These are phyloP conservation scores for Sporothrix curviconia DNA, from an alignment of 2,329 filamentous ascomycete species.

Conservation along the genomic window DNA sequence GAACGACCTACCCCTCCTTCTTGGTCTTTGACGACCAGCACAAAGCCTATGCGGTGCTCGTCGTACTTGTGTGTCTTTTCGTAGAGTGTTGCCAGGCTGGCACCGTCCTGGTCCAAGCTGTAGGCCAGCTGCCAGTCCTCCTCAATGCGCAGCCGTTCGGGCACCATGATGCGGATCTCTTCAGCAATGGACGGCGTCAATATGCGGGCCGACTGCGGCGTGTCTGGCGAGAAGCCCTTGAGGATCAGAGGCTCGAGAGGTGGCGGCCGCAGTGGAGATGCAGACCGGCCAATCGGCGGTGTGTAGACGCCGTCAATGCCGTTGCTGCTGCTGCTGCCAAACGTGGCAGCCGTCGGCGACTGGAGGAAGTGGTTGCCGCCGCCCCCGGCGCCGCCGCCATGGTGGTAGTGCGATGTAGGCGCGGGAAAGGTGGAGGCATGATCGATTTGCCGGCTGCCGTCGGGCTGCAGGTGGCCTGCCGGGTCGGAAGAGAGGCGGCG, in stretches of 20 bases:
- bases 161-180: slow-evolving; percentile 84
- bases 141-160: slow-evolving; percentile 76
- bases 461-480: slow-evolving; percentile 24
- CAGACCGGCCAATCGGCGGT: slow-evolving; percentile 46
- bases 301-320: slow-evolving; percentile 31
- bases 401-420: neutral
- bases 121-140: slow-evolving; percentile 85
- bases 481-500: slow-evolving; percentile 56
- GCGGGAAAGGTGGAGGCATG: slow-evolving; percentile 7
- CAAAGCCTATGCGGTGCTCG: slow-evolving; percentile 72
- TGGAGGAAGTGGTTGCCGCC: slow-evolving; percentile 9
- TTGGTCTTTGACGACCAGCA: slow-evolving; percentile 77
- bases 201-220: slow-evolving; percentile 54
- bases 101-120: slow-evolving; percentile 85
- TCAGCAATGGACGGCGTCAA: slow-evolving; percentile 72
- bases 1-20: slow-evolving; percentile 58
- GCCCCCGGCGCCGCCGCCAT: no score
- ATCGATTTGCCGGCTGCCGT: slow-evolving; percentile 2
- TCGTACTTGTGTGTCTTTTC: slow-evolving; percentile 64
- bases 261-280: slow-evolving; percentile 78
- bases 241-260: slow-evolving; percentile 77
- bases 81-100: slow-evolving; percentile 80
- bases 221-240: slow-evolving; percentile 56
- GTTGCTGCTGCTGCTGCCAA: slow-evolving; percentile 3
- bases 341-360: neutral